These are phyloP conservation scores for Backusella macrospora DNA, from an alignment of 192 early-diverging fungal genomes.

Conservation along the genomic window DNA sequence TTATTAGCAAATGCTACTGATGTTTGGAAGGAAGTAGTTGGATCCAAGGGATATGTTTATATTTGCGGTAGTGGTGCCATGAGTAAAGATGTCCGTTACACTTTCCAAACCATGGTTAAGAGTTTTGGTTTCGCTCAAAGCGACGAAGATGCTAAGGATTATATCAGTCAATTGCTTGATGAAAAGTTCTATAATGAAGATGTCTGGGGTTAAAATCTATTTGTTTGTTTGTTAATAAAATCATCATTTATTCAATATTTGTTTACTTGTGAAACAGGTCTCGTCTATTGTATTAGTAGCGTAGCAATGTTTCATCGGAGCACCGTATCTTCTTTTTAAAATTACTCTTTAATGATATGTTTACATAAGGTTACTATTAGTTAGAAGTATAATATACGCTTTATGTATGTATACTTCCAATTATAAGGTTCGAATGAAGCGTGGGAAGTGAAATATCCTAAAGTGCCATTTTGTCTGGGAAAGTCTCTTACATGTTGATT, in stretches of 20 bases:
- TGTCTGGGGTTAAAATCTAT: slow-evolving; percentile 33
- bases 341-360: too few relatives aligned
- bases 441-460: too few relatives aligned
- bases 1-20: slow-evolving; percentile 29
- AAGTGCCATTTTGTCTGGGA: too few relatives aligned
- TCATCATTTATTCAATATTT: not conserved
- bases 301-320: too few relatives aligned
- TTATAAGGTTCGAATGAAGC: too few relatives aligned
- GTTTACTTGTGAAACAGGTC: not conserved
- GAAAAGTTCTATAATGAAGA: slow-evolving; percentile 35
- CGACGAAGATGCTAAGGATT: slow-evolving; percentile 23
- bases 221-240: not conserved
- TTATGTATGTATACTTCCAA: too few relatives aligned
- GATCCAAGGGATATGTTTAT: slow-evolving; percentile 25
- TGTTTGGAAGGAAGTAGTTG: slow-evolving; percentile 20
- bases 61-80: slow-evolving; percentile 36
- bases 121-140: slow-evolving; percentile 32
- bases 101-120: slow-evolving; percentile 29
- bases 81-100: slow-evolving; percentile 34
- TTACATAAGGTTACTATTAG: too few relatives aligned
- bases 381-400: too few relatives aligned
- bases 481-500: too few relatives aligned
- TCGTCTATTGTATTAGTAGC: too few relatives aligned
- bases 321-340: too few relatives aligned
- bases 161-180: not conserved